phyloP scores from a whole-genome alignment of 78 protist genomes.

The Dictyostelium purpureum region DNA sequence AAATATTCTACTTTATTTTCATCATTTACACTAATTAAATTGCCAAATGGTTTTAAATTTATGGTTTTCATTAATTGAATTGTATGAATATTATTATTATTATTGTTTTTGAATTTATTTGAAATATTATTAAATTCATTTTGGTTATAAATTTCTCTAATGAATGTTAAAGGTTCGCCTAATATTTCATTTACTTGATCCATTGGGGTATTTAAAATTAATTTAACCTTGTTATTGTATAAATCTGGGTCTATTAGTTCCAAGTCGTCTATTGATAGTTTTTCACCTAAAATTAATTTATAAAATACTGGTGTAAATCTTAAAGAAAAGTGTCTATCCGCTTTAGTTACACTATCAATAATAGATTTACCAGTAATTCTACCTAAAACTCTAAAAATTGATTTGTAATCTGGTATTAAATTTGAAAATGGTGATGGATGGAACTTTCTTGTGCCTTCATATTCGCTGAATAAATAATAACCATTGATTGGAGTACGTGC shows the following conservation, averaged over 20 bases:
- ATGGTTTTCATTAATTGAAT: constrained; percentile 3
- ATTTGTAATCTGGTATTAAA: constrained; percentile 22
- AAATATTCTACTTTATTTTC: constrained; percentile 63
- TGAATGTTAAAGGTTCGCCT: constrained; percentile 50
- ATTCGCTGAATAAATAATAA: constrained; percentile 5
- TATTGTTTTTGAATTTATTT: background rate
- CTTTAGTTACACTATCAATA: constrained; percentile 26
- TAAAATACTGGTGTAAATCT: constrained; percentile 44
- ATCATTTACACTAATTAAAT: constrained; percentile 48
- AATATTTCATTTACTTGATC: constrained; percentile 47
- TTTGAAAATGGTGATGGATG: constrained; percentile 74
- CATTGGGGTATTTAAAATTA: constrained; percentile 43
- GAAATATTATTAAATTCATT: background rate
- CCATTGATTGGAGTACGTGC: constrained; percentile 15
- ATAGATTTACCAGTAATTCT: constrained; percentile 48
- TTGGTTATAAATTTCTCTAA: background rate
- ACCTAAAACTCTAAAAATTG: constrained; percentile 30
- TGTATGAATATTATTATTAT: background rate
- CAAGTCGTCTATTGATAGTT: constrained; percentile 11
- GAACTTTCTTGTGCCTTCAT: background rate
- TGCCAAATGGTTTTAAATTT: constrained; percentile 68
- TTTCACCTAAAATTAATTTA: constrained; percentile 22
- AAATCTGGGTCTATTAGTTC: constrained; percentile 43
- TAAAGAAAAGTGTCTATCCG: constrained; percentile 52
- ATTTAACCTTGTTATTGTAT: background rate